Percentiles rank a stretch among this genome's conserved stretches.
phyloP scores from a whole-genome alignment of 148 eudicot species.

The Talinum fruticosum region DNA sequence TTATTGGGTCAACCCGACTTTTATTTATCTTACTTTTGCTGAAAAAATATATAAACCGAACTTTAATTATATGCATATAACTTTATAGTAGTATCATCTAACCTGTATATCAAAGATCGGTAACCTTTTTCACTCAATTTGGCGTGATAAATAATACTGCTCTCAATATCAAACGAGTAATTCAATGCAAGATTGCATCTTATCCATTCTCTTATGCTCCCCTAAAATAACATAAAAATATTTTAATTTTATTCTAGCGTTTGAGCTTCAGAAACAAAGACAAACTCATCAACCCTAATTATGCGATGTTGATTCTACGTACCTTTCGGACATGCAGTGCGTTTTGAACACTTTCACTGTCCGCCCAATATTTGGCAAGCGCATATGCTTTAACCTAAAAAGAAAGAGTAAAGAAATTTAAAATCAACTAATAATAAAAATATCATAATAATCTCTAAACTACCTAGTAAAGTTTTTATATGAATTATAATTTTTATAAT shows the following conservation, averaged over 20 bases:
- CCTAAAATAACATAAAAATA: background rate
- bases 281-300: too few relatives aligned
- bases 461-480: too few relatives aligned
- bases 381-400: too few relatives aligned
- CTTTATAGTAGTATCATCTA: background rate
- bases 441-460: too few relatives aligned
- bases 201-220: constrained; percentile 17
- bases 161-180: constrained; percentile 12
- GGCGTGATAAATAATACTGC: constrained; percentile 16
- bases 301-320: too few relatives aligned
- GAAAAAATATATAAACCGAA: too few relatives aligned
- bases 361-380: background rate
- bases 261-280: too few relatives aligned
- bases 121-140: constrained; percentile 16
- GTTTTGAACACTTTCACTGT: constrained; percentile 12
- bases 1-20: background rate
- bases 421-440: too few relatives aligned
- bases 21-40: too few relatives aligned
- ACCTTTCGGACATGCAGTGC: constrained; percentile 24
- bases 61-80: background rate
- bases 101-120: constrained; percentile 28
- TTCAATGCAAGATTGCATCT: constrained; percentile 21
- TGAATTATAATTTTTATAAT: too few relatives aligned
- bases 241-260: too few relatives aligned
- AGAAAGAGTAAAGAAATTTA: too few relatives aligned